A percentile compares a stretch with the other conserved stretches of the same genome.
Conservation (phyloP, 2,329 filamentous ascomycete species). For the Fusarium armeniacum region DNA sequence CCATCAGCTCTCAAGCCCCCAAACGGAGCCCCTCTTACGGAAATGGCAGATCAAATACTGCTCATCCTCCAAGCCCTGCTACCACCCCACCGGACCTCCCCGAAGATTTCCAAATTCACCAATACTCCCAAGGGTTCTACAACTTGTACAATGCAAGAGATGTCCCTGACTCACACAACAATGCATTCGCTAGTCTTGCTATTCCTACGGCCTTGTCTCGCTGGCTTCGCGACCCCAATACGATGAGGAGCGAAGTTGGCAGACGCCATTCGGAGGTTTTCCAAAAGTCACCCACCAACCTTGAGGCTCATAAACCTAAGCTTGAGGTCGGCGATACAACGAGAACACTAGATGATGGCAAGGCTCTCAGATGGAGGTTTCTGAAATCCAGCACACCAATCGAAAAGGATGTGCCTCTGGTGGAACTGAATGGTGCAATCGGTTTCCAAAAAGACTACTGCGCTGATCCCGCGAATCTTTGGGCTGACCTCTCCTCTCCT, state of each 20-base stretch:
- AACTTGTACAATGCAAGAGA: slow-evolving; percentile 77
- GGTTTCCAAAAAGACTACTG: slow-evolving; percentile 82
- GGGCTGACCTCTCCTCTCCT: slow-evolving; percentile 74
- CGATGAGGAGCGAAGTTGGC: slow-evolving; percentile 76
- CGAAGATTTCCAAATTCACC: slow-evolving; percentile 74
- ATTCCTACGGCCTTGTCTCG: slow-evolving; percentile 80
- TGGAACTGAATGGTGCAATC: slow-evolving; percentile 83
- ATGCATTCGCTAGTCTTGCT: slow-evolving; percentile 81
- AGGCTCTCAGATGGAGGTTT: slow-evolving; percentile 76
- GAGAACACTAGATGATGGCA: slow-evolving; percentile 52
- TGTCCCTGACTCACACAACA: slow-evolving; percentile 74
- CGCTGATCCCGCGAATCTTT: slow-evolving; percentile 74
- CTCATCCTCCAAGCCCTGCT: slow-evolving; percentile 79
- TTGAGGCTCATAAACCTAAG: slow-evolving; percentile 59
- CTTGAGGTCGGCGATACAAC: slow-evolving; percentile 66
- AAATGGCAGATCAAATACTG: slow-evolving; percentile 71
- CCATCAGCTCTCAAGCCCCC: slow-evolving; percentile 76
- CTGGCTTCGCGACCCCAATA: slow-evolving; percentile 83
- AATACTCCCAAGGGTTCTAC: slow-evolving; percentile 82
- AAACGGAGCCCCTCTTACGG: slow-evolving; percentile 75
- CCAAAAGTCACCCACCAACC: slow-evolving; percentile 62
- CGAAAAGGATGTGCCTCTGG: slow-evolving; percentile 69
- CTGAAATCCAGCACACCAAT: slow-evolving; percentile 67
- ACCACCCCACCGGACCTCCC: slow-evolving; percentile 78
- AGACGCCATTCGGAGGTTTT: slow-evolving; percentile 78